These are phyloP conservation scores for Kodamaea leandrae DNA, from an alignment of 805 yeast species.

Conservation along the genomic window DNA sequence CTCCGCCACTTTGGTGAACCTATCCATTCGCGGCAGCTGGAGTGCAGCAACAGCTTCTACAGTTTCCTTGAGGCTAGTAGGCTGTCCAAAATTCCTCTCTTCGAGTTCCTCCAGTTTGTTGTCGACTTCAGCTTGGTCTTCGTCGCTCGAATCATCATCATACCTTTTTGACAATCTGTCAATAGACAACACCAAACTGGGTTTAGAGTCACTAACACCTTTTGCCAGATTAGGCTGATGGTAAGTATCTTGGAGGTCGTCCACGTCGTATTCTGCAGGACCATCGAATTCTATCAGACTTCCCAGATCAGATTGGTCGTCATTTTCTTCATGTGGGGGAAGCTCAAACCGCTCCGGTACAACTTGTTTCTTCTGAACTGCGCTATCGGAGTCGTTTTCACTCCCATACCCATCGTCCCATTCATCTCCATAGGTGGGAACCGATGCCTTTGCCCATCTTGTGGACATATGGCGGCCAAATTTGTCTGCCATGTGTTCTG, in stretches of 20 bases:
- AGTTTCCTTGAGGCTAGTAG: conserved; percentile 3
- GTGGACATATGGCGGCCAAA: conserved; percentile 44
- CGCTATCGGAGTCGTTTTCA: conserved; percentile 3
- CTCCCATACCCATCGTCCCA: conserved; percentile 34
- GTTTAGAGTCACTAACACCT: background rate
- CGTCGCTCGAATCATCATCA: conserved; percentile 16
- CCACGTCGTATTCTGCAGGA: conserved; percentile 7
- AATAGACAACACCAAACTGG: conserved; percentile 34
- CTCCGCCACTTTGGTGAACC: conserved; percentile 10
- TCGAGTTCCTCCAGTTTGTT: conserved; percentile 4
- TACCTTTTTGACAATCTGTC: conserved; percentile 21
- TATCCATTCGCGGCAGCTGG: conserved; percentile 21
- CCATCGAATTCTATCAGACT: background rate
- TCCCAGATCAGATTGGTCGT: background rate
- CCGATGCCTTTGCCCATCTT: conserved; percentile 43
- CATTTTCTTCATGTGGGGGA: conserved; percentile 2
- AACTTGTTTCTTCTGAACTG: background rate
- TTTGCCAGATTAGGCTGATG: background rate
- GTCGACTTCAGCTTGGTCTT: conserved; percentile 12
- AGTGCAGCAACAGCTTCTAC: background rate
- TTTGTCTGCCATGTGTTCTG: conserved; percentile 27
- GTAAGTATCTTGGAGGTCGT: conserved; percentile 6
- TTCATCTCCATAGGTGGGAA: conserved; percentile 42
- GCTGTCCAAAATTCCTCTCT: background rate
- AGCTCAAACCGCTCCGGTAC: conserved; percentile 11